Conservation (phyloP, 192 early-diverging fungal species). For the Diversispora eburnea region DNA sequence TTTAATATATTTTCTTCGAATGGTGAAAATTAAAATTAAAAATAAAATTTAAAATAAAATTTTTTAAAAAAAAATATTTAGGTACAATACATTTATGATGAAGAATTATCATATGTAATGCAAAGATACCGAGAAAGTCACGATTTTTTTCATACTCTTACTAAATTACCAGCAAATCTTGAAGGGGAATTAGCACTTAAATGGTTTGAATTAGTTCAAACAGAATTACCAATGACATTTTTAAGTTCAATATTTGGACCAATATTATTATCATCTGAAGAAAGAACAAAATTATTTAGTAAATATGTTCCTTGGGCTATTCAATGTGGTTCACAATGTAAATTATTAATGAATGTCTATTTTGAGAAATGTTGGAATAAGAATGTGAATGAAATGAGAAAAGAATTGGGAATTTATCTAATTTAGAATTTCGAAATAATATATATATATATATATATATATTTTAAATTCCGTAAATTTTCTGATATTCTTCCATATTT, state of each 20-base stretch:
- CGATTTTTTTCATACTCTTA: slow-evolving; percentile 90
- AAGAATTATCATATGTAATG: slow-evolving; percentile 92
- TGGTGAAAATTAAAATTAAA: no score
- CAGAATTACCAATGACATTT: slow-evolving; percentile 83
- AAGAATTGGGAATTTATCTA: slow-evolving; percentile 65
- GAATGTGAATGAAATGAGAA: slow-evolving; percentile 63
- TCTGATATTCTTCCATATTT: slow-evolving; percentile 77
- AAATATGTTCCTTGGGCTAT: slow-evolving; percentile 92
- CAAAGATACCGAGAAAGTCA: slow-evolving; percentile 89
- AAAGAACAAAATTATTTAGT: slow-evolving; percentile 61
- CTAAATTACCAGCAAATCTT: slow-evolving; percentile 74
- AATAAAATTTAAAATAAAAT: no score
- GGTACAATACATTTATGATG: slow-evolving; percentile 86
- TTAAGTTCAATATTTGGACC: slow-evolving; percentile 84
- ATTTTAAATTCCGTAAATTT: slow-evolving; percentile 70
- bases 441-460: no score
- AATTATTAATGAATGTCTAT: slow-evolving; percentile 81
- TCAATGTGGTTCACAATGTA: slow-evolving; percentile 68
- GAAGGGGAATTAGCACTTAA: slow-evolving; percentile 93
- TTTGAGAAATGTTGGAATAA: slow-evolving; percentile 82
- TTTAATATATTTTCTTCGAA: no score
- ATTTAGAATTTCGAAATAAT: no score
- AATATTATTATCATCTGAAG: slow-evolving; percentile 54
- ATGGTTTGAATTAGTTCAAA: slow-evolving; percentile 92
- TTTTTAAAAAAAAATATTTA: slow-evolving; percentile 25